Conservation (phyloP, 345 rosid species). For the Salix brachista region DNA sequence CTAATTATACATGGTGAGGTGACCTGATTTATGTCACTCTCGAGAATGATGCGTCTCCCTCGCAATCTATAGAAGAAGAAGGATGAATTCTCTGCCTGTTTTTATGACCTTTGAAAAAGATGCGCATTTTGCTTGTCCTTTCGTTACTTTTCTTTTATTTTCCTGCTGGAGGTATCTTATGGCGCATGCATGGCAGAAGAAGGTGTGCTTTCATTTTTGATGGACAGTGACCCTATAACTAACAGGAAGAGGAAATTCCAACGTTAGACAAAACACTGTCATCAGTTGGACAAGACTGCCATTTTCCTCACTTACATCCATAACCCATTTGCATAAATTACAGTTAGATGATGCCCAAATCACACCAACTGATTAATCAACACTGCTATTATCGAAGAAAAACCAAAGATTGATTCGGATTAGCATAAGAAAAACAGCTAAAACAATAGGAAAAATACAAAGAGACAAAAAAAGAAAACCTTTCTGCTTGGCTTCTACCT, state of each 20-base stretch:
- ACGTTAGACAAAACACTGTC: neutral
- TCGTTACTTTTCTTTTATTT: neutral
- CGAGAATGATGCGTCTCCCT: neutral
- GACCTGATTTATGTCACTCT: neutral
- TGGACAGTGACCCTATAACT: neutral
- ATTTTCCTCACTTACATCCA: neutral
- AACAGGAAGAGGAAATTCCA: neutral
- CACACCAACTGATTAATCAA: neutral
- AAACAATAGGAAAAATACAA: neutral
- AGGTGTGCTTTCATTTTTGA: too few relatives aligned
- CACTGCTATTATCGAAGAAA: neutral
- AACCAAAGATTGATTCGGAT: neutral
- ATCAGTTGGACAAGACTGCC: neutral
- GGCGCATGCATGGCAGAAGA: neutral
- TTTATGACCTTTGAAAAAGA: neutral
- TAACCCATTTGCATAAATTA: neutral
- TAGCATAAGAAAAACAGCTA: neutral
- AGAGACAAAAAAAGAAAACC: neutral
- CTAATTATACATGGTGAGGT: neutral
- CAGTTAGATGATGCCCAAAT: neutral
- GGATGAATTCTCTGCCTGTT: neutral
- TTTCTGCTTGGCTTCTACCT: neutral
- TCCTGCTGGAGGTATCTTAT: neutral
- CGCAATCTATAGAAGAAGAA: neutral
- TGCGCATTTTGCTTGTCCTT: neutral